Evolutionary conservation across 495 filamentous ascomycete genomes (phyloP).

Genomic region (Lepidopterella palustris): DNA sequence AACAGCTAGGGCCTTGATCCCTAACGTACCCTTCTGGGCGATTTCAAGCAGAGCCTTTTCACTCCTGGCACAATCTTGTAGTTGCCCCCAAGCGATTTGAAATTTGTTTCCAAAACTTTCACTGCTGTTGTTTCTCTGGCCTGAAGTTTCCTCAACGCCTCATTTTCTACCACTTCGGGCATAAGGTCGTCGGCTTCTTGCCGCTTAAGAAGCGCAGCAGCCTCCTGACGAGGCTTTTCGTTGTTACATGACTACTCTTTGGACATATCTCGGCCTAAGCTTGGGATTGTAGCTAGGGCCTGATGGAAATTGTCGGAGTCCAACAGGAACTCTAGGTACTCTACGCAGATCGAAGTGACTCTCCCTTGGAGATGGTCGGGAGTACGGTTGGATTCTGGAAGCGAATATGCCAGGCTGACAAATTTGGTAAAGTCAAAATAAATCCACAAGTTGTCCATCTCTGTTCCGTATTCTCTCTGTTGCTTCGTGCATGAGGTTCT

Average conservation of each 20-base stretch:
- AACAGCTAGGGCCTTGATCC: no score
- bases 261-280: background rate
- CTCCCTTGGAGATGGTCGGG: background rate
- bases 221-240: background rate
- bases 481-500: background rate
- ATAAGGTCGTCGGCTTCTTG: background rate
- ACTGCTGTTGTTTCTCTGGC: no score
- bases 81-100: no score
- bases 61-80: no score
- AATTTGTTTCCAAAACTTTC: no score
- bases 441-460: background rate
- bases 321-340: background rate
- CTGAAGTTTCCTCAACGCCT: no score
- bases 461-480: background rate
- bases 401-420: background rate
- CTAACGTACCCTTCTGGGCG: no score
- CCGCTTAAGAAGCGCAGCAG: background rate
- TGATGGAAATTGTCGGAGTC: background rate
- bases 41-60: no score
- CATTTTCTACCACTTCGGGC: no score
- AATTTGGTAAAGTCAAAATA: background rate
- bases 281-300: background rate
- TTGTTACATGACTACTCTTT: background rate
- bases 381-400: background rate
- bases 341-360: background rate